Evolutionary conservation across 2,329 filamentous ascomycete genomes (phyloP).

Genomic region (Fusarium keratoplasticum): DNA sequence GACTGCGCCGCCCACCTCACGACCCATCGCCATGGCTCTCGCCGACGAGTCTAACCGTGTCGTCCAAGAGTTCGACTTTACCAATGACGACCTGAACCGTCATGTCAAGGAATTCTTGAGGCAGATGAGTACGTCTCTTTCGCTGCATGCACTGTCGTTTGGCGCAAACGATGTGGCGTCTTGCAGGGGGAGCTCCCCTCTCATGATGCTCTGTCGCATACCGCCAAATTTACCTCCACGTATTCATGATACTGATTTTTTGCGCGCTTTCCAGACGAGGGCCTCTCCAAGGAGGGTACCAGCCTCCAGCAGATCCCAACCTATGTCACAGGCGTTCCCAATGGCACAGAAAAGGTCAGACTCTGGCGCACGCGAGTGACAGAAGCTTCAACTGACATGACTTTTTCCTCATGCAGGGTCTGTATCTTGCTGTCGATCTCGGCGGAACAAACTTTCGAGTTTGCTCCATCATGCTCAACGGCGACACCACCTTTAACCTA

Average conservation of each 20-base stretch:
- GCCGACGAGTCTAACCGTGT: constrained; percentile 81
- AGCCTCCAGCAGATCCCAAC: constrained; percentile 96
- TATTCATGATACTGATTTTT: constrained; percentile 22
- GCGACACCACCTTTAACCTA: constrained; percentile 93
- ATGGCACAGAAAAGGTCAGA: constrained; percentile 93
- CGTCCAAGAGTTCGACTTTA: constrained; percentile 87
- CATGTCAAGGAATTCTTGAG: constrained; percentile 87
- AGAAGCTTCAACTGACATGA: constrained; percentile 11
- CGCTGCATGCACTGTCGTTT: constrained; percentile 6
- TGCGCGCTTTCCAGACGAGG: constrained; percentile 71
- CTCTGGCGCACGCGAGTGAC: constrained; percentile 6
- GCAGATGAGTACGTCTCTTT: constrained; percentile 74
- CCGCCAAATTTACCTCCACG: constrained; percentile 7
- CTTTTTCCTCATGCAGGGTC: constrained; percentile 68
- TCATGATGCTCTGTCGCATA: constrained; percentile 27
- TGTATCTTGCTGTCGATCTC: constrained; percentile 97
- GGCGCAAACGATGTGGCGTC: constrained; percentile 4
- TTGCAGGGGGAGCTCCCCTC: constrained; percentile 9
- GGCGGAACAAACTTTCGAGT: constrained; percentile 98
- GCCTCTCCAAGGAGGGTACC: constrained; percentile 79
- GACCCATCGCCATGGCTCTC: constrained; percentile 70
- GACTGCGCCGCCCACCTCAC: constrained; percentile 64
- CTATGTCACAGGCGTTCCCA: constrained; percentile 94
- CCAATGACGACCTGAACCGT: constrained; percentile 79
- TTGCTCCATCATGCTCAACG: constrained; percentile 93